Conservation (phyloP, 352 stramenopile species). For the Phytophthora brassicae region DNA sequence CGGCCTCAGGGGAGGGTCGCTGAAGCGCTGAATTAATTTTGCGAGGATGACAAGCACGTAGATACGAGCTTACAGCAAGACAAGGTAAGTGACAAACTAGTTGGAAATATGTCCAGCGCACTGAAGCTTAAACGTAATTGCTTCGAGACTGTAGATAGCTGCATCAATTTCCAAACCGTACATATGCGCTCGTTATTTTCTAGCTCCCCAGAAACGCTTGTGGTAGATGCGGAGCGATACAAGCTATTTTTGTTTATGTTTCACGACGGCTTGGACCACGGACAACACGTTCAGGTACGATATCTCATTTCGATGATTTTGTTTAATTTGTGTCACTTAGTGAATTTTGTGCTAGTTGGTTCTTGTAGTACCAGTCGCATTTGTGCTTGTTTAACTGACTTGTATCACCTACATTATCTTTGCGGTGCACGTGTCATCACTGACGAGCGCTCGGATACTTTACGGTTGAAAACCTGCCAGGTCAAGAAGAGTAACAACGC, state of each 20-base stretch:
- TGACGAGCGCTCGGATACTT: constrained; percentile 1
- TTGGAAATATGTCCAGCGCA: too few species aligned
- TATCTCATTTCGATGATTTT: neutral
- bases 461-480: constrained; percentile 10
- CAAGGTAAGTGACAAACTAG: neutral
- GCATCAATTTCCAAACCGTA: neutral
- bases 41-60: neutral
- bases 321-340: too few species aligned
- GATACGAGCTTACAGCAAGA: neutral
- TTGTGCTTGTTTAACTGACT: too few species aligned
- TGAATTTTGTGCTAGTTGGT: too few species aligned
- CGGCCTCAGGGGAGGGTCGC: neutral
- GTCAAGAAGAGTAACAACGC: too few species aligned
- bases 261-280: neutral
- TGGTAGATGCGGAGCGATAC: neutral
- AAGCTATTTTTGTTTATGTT: neutral
- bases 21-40: neutral
- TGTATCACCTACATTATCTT: too few species aligned
- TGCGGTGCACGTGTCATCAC: too few species aligned
- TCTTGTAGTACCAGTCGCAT: too few species aligned
- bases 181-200: constrained; percentile 1
- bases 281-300: neutral
- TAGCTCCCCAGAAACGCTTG: neutral
- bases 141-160: neutral
- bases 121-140: too few species aligned